Conservation (phyloP, 1,284 basidiomycete genomes). For the Coniferiporia weirii region DNA sequence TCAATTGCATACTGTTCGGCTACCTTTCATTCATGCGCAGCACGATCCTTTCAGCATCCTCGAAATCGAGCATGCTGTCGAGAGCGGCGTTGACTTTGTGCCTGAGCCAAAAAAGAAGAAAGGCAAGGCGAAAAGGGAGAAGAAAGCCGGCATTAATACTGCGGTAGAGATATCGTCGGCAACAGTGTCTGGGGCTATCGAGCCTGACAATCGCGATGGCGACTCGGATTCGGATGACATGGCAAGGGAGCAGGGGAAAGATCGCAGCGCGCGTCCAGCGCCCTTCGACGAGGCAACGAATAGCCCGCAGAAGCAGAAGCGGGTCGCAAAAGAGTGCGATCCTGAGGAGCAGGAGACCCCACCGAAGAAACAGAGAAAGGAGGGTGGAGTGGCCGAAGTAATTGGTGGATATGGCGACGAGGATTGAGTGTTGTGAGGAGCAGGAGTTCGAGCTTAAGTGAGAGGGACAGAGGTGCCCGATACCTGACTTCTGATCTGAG, state of each 20-base stretch:
- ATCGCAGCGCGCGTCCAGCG: not conserved
- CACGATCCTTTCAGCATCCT: slow-evolving; percentile 46
- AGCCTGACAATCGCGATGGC: slow-evolving; percentile 6
- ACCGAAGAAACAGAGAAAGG: slow-evolving; percentile 31
- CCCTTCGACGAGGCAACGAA: slow-evolving; percentile 11
- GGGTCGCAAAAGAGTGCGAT: not conserved
- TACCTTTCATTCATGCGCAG: no score
- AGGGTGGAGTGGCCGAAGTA: slow-evolving; percentile 2
- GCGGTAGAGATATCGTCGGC: not conserved
- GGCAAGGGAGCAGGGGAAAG: not conserved
- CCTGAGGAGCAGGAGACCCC: slow-evolving; percentile 28
- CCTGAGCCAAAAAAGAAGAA: slow-evolving; percentile 56
- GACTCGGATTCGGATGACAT: slow-evolving; percentile 2
- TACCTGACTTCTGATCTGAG: no score
- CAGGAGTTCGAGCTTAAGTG: not conserved
- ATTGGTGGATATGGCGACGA: slow-evolving; percentile 3
- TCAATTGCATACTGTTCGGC: slow-evolving; percentile 29
- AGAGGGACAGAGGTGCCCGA: not conserved
- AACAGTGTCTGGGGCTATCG: not conserved
- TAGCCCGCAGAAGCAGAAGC: slow-evolving; percentile 12
- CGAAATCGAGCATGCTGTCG: slow-evolving; percentile 68
- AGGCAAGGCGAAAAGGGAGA: slow-evolving; percentile 31
- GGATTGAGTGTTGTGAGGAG: not conserved
- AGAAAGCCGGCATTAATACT: slow-evolving; percentile 25
- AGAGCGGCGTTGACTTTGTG: slow-evolving; percentile 51